Evolutionary conservation across 2,329 filamentous ascomycete genomes (phyloP).

Genomic region (Phialophora macrospora): DNA sequence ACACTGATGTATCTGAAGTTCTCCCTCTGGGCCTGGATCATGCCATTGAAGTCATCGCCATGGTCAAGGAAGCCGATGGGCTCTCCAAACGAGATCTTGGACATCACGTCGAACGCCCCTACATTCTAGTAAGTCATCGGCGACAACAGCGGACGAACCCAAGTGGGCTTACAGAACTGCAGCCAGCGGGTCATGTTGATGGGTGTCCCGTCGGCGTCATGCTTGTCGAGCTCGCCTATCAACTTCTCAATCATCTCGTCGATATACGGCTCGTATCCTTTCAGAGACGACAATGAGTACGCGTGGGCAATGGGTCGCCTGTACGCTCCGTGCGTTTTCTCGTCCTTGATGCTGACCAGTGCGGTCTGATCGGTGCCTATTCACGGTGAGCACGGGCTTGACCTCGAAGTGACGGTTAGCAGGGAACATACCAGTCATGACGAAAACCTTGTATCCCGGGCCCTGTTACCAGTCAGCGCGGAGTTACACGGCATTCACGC

Average conservation of each 20-base stretch:
- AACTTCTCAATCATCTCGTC: constrained; percentile 18
- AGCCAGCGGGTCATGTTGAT: constrained; percentile 23
- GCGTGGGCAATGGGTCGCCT: constrained; percentile 17
- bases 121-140: not conserved
- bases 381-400: not conserved
- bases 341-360: constrained; percentile 20
- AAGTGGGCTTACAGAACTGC: constrained; percentile 10
- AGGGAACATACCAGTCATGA: constrained; percentile 9
- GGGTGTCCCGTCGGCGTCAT: constrained; percentile 9
- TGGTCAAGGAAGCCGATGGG: constrained; percentile 16
- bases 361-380: constrained; percentile 17
- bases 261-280: constrained; percentile 19
- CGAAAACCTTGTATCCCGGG: constrained; percentile 13
- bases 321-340: constrained; percentile 16
- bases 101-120: constrained; percentile 21
- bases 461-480: constrained; percentile 9
- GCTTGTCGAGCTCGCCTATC: constrained; percentile 16
- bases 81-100: constrained; percentile 21
- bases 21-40: constrained; percentile 16
- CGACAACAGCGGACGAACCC: not conserved
- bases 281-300: constrained; percentile 9
- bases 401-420: no score
- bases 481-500: not conserved
- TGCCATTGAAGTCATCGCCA: constrained; percentile 19
- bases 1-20: constrained; percentile 22